phyloP scores from a whole-genome alignment of 371 early-diverging fungal genomes.

The Syncephalastrum contaminatum region DNA sequence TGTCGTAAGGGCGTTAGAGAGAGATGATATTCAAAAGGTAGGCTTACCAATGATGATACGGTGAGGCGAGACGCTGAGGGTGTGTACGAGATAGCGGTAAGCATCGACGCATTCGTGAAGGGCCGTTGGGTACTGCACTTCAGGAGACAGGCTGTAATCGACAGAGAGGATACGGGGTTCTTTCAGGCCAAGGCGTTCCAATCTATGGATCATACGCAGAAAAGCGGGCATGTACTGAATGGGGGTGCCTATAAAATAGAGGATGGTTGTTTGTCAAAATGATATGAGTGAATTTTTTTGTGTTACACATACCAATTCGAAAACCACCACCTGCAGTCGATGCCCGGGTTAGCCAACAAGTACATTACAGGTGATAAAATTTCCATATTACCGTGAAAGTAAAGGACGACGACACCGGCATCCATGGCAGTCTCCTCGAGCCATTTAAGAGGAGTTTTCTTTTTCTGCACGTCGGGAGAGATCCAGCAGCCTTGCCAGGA shows the following conservation, averaged over 20 bases:
- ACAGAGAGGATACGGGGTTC: constrained; percentile 20
- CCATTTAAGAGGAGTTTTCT: constrained; percentile 3
- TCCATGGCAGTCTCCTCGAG: constrained; percentile 8
- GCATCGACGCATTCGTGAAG: constrained; percentile 28
- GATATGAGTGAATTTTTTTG: background rate
- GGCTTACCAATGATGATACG: constrained; percentile 29
- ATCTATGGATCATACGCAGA: constrained; percentile 7
- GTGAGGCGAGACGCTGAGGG: constrained; percentile 22
- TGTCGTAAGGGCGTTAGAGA: background rate
- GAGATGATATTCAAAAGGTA: background rate
- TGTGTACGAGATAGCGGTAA: constrained; percentile 29
- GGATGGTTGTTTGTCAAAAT: background rate
- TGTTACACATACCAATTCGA: constrained; percentile 8
- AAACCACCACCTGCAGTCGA: constrained; percentile 24
- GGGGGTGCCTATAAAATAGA: constrained; percentile 6
- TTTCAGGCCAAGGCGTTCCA: constrained; percentile 9
- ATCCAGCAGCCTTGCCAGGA: constrained; percentile 23
- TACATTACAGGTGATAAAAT: background rate
- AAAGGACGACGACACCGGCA: constrained; percentile 19
- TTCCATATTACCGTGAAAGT: constrained; percentile 20
- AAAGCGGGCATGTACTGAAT: constrained; percentile 19
- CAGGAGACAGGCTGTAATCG: constrained; percentile 26
- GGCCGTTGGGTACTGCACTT: constrained; percentile 24
- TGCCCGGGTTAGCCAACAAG: background rate
- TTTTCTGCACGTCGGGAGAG: constrained; percentile 3